These are phyloP conservation scores for Candida insectorum DNA, from an alignment of 805 yeast species.

Conservation along the genomic window DNA sequence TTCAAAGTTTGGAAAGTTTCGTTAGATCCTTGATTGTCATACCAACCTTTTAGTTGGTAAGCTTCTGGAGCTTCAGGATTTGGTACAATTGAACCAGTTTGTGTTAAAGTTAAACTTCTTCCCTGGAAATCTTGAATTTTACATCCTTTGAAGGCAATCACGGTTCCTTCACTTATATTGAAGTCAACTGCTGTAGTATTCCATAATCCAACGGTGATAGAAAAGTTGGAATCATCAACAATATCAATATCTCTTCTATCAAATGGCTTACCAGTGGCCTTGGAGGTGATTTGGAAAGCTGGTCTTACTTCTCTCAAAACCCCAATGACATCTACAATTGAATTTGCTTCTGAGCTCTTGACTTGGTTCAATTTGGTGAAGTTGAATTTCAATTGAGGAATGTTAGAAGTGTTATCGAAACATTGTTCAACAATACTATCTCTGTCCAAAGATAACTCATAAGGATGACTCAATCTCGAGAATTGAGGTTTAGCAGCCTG, in stretches of 20 bases:
- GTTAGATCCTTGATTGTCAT: slow-evolving; percentile 69
- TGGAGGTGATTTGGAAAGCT: slow-evolving; percentile 75
- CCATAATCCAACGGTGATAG: slow-evolving; percentile 85
- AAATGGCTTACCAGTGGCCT: slow-evolving; percentile 83
- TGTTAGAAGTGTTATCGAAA: slow-evolving; percentile 47
- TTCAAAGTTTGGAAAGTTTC: slow-evolving; percentile 62
- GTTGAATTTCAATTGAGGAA: slow-evolving; percentile 77
- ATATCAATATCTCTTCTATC: slow-evolving; percentile 86
- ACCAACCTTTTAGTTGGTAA: slow-evolving; percentile 91
- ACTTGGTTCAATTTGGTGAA: slow-evolving; percentile 69
- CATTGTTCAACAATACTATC: slow-evolving; percentile 75
- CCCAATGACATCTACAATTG: slow-evolving; percentile 84
- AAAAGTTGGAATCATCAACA: slow-evolving; percentile 80
- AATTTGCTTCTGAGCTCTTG: slow-evolving; percentile 63
- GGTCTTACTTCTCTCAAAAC: slow-evolving; percentile 76
- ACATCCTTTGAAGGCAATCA: slow-evolving; percentile 90
- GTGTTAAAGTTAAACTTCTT: slow-evolving; percentile 75
- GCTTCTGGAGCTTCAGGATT: slow-evolving; percentile 92
- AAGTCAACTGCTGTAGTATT: slow-evolving; percentile 82
- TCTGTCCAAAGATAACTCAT: slow-evolving; percentile 78
- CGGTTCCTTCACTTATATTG: slow-evolving; percentile 67
- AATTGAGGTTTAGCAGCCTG: slow-evolving; percentile 83
- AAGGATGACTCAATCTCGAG: slow-evolving; percentile 79
- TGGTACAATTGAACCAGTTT: slow-evolving; percentile 67
- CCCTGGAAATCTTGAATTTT: slow-evolving; percentile 88